Percentiles rank a stretch among this genome's conserved stretches.
Evolutionary conservation across 2,329 filamentous ascomycete species (phyloP).

Genomic region (Lasiodiplodia theobromae): DNA sequence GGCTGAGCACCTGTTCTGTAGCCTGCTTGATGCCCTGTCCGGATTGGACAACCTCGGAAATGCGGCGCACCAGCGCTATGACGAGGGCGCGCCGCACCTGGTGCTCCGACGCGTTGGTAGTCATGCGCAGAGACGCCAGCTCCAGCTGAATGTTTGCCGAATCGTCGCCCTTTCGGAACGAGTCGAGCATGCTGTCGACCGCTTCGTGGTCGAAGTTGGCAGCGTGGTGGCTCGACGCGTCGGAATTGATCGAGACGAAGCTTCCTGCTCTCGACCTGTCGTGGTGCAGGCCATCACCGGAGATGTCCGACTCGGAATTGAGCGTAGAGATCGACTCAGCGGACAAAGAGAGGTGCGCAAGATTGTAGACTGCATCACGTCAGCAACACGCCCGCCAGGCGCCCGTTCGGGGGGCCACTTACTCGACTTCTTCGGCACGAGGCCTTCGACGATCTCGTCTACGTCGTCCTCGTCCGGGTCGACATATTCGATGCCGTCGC

Average conservation of each 20-base stretch:
- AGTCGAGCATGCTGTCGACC: conserved; percentile 84
- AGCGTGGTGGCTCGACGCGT: conserved; percentile 53
- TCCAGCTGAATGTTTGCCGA: conserved; percentile 91
- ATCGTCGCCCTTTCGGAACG: conserved; percentile 73
- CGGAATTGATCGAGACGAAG: conserved; percentile 75
- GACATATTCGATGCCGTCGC: conserved; percentile 66
- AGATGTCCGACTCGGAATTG: conserved; percentile 57
- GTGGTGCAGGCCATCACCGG: conserved; percentile 53
- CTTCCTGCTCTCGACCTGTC: conserved; percentile 72
- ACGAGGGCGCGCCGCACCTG: conserved; percentile 88
- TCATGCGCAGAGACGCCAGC: conserved; percentile 90
- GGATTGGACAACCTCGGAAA: conserved; percentile 71
- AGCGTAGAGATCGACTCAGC: conserved; percentile 70
- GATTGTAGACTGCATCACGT: conserved; percentile 55
- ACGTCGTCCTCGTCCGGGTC: conserved; percentile 69
- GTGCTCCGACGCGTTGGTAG: conserved; percentile 86
- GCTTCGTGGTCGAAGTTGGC: conserved; percentile 86
- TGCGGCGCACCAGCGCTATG: conserved; percentile 82
- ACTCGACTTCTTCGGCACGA: conserved; percentile 46
- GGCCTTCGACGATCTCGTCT: conserved; percentile 58
- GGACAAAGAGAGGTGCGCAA: conserved; percentile 54
- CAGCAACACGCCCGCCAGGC: not conserved
- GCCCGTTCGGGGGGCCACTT: conserved; percentile 32
- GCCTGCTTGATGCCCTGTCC: conserved; percentile 47
- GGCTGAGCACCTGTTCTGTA: conserved; percentile 50